Evolutionary conservation across 73 alveolate species (phyloP).

Genomic region (Paramecium tetraurelia): DNA sequence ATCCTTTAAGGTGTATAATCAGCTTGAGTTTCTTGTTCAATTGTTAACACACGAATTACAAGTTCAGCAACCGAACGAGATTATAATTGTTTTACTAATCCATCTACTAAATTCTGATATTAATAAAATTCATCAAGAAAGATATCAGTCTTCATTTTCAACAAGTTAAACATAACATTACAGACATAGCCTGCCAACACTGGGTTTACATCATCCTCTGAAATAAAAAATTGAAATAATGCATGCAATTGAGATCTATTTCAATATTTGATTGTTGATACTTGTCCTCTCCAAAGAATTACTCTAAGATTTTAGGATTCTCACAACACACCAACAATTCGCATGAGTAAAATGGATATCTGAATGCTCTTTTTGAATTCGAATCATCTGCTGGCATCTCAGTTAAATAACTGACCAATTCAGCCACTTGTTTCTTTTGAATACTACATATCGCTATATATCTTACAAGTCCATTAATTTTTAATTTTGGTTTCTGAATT

Average conservation of each 20-base stretch:
- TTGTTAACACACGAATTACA: background rate
- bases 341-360: conserved; percentile 41
- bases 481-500: conserved; percentile 20
- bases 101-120: background rate
- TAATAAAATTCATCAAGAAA: background rate
- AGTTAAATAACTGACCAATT: background rate
- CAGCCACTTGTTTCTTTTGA: background rate
- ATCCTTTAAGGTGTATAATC: background rate
- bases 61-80: background rate
- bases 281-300: conserved; percentile 1
- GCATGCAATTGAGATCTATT: background rate
- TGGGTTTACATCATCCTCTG: background rate
- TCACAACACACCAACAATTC: conserved; percentile 22
- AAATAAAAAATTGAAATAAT: background rate
- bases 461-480: conserved; percentile 14
- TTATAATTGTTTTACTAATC: background rate
- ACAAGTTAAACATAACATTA: background rate
- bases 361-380: background rate
- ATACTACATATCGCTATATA: background rate
- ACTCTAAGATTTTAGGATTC: background rate
- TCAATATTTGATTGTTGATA: background rate
- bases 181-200: conserved; percentile 37
- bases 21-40: background rate
- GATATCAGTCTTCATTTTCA: background rate
- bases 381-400: background rate